Base-by-base conservation (phyloP, 768 basidiomycete species). In the Collybia sp. region DNA sequence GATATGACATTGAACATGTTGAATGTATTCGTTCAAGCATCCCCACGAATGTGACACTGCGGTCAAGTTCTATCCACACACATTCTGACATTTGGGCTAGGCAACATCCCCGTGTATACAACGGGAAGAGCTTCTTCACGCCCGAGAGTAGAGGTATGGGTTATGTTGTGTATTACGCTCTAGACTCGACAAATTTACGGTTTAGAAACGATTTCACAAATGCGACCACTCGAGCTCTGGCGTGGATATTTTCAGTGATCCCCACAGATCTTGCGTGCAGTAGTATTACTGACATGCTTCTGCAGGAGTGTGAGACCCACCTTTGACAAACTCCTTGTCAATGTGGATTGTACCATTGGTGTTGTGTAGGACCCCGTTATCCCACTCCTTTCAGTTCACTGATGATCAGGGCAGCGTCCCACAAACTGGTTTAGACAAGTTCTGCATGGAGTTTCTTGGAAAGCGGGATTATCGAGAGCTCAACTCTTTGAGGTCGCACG, bases 171-270 rank as follows among this genome's bases (percentile, higher is more conserved):
- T 49, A 20, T 12, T 16, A 40, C 12, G 17, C 18, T 30, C 12
- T 40, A 25, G 18, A 40, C 40, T 47, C n/a, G 40, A 49, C 40
- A 47, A 17, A 40, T 30, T 31, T 42, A 36, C 19, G 5, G 1
- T 41, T 32, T 40, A 58, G 56, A 40, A 9, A 43, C 51, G 12
- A 46, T 53, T 11, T 43, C 49, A 12, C 43, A 19, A 20, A 59
- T 63, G 25, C 42, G 47, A 6, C 65, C 65, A 1, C 58, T 76
- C 2, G 65, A 71, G 30, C 40, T 76, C 1, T 64, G 72, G 54
- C 68, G 64, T 12, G 74, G 74, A 0, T 66, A 63, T 43, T 73
- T 67, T 48, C 74, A 76, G 74, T 74, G 42, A 30, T 58, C 48
- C 12, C 12, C 1, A n/a, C 40, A 15, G 18, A 39, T 25, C 15